Evolutionary conservation across 2,329 filamentous ascomycete species (phyloP).

Genomic region (Botryotinia convoluta): DNA sequence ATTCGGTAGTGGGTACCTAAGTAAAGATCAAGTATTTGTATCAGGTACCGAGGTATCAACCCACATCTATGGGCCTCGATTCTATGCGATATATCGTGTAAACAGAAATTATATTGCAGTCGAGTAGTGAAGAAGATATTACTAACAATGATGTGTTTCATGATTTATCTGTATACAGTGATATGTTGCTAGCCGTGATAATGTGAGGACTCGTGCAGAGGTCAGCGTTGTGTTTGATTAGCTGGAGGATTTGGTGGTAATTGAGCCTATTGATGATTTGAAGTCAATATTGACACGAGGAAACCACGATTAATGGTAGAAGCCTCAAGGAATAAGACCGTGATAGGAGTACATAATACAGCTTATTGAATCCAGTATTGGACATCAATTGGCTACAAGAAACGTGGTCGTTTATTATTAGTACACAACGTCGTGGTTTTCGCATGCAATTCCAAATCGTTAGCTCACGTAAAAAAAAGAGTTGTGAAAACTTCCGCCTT

Average conservation of each 20-base stretch:
- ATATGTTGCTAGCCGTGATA: neutral
- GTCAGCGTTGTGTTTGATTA: neutral
- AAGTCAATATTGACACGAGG: neutral
- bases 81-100: neutral
- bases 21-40: neutral
- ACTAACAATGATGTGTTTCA: neutral
- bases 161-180: neutral
- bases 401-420: neutral
- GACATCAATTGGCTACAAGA: neutral
- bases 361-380: neutral
- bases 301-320: neutral
- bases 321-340: neutral
- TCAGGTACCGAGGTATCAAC: neutral
- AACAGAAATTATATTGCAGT: neutral
- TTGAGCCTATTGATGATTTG: neutral
- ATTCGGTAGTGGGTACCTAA: neutral
- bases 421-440: neutral
- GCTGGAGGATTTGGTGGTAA: neutral
- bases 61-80: neutral
- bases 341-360: neutral
- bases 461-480: neutral
- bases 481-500: neutral
- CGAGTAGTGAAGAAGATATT: neutral
- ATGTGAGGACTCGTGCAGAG: neutral
- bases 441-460: neutral